Evolutionary conservation across 352 stramenopile genomes (phyloP).

Genomic region (Pythium myriotylum): DNA sequence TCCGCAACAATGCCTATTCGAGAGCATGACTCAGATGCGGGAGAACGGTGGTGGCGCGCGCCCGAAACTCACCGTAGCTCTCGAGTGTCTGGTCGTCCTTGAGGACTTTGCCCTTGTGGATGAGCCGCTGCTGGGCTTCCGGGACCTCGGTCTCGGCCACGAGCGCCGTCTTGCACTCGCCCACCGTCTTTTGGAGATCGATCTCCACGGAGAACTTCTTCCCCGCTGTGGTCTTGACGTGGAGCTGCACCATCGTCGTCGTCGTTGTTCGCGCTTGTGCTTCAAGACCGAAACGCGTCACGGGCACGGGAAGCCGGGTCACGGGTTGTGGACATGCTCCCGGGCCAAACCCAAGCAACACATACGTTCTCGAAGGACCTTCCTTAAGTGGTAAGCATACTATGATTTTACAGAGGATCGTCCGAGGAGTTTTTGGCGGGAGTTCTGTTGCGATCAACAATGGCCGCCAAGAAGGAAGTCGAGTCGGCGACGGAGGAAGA

Average conservation of each 20-base stretch:
- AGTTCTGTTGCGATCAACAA: constrained; percentile 6
- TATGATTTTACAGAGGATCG: constrained; percentile 8
- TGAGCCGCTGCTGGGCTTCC: constrained; percentile 80
- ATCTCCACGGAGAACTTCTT: constrained; percentile 82
- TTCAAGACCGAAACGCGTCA: constrained; percentile 21
- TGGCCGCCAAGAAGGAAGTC: constrained; percentile 9
- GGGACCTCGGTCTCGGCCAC: constrained; percentile 68
- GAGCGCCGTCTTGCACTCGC: constrained; percentile 80
- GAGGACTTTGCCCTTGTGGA: constrained; percentile 91
- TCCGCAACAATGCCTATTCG: constrained; percentile 67
- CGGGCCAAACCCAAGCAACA: too few species aligned
- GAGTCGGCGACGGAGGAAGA: constrained; percentile 16
- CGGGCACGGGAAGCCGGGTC: constrained; percentile 8
- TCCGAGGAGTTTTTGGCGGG: constrained; percentile 27
- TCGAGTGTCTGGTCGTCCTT: constrained; percentile 86
- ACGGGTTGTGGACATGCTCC: neutral
- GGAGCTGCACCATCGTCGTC: constrained; percentile 64
- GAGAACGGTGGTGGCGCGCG: too few species aligned
- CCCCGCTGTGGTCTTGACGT: constrained; percentile 83
- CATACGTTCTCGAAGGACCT: neutral
- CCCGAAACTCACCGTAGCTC: constrained; percentile 65
- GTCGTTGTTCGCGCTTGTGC: constrained; percentile 1
- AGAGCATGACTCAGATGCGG: neutral
- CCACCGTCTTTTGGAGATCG: constrained; percentile 68
- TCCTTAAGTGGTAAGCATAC: too few species aligned